Evolutionary conservation across 306 rosid species (phyloP).

Genomic region (apple (Malus domestica)): DNA sequence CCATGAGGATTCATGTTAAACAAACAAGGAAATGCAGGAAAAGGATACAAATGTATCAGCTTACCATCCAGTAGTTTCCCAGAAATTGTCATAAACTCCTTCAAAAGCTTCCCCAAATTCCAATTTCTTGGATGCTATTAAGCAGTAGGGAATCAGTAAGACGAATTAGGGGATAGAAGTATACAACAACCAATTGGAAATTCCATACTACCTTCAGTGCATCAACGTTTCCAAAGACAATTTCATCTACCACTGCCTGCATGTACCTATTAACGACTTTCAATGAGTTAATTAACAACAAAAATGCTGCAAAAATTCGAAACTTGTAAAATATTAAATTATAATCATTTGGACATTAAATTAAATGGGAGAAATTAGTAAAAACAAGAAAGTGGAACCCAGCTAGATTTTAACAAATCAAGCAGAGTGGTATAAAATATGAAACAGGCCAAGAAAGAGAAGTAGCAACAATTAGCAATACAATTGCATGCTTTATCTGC

Average conservation of each 20-base stretch:
- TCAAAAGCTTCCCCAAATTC: slow-evolving; percentile 71
- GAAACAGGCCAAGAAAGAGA: background rate
- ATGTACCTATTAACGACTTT: slow-evolving; percentile 59
- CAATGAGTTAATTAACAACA: background rate
- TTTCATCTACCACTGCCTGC: slow-evolving; percentile 98
- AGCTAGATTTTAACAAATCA: background rate
- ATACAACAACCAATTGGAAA: background rate
- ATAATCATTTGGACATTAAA: background rate
- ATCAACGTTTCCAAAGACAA: slow-evolving; percentile 59
- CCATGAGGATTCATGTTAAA: slow-evolving; percentile 13
- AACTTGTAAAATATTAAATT: background rate
- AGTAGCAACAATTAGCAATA: background rate
- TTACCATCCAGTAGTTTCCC: slow-evolving; percentile 79
- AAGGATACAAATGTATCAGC: slow-evolving; percentile 13
- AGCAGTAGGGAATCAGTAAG: slow-evolving; percentile 21
- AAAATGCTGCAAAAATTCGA: background rate
- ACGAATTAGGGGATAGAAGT: slow-evolving; percentile 13
- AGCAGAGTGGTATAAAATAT: background rate
- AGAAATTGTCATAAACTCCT: slow-evolving; percentile 55
- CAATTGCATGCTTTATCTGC: background rate
- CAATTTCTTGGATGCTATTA: slow-evolving; percentile 79
- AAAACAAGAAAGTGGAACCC: background rate
- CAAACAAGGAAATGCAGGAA: slow-evolving; percentile 22
- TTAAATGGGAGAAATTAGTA: background rate
- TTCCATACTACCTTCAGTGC: slow-evolving; percentile 51